Evolutionary conservation across 495 filamentous ascomycete species (phyloP), one percentile per base, ranked within the genome.

Genomic region (Aspergillus coremiiformis): DNA sequence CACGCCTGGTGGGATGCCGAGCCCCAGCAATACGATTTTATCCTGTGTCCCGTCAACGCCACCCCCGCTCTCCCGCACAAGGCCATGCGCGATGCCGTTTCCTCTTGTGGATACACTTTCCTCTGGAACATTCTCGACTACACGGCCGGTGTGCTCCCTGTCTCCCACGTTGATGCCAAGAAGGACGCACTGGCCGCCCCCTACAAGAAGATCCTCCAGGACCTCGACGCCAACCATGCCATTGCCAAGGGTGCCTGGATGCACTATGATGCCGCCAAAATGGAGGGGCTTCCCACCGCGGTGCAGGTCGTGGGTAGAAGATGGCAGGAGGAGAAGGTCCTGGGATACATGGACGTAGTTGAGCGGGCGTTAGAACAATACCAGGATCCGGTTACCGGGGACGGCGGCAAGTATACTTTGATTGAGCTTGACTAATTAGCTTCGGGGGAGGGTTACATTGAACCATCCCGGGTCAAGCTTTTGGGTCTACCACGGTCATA

Each of bases 61-160:
- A 90, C 89, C 14, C 92, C 93, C 0, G 93, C 92, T 10, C 80
- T 96, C 14, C 91, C 90, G 1, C 89, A 92, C 64, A 80, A 84
- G 39, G 92, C 83, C 5, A 96, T 95, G 89, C 81, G 81, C 55
- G 80, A 89, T 52, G 89, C 88, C 0, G 87, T 96, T 35, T 85
- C 84, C 49, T 87, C 83, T 35, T 98, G 93, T 60, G 91, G 90
- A 3, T 97, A 98, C 65, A 96, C 92, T 0, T 96, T 98, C 64
- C 71, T 98, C 49, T 98, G 92, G 76, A 98, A 96, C 60, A 51
- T 96, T 75, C 76, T 96, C 11, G 93, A 98, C 66, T 96, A 96
- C 66, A 80, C 87, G 0, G 79, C 81, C 15, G 92, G 93, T 35
- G 83, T 96, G 22, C 55, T 98, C 30, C 92, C 93, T 0, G 82